Evolutionary conservation across 1,284 basidiomycete genomes (phyloP), one percentile per base, ranked within the genome.

Genomic region (Ustilago sp.): DNA sequence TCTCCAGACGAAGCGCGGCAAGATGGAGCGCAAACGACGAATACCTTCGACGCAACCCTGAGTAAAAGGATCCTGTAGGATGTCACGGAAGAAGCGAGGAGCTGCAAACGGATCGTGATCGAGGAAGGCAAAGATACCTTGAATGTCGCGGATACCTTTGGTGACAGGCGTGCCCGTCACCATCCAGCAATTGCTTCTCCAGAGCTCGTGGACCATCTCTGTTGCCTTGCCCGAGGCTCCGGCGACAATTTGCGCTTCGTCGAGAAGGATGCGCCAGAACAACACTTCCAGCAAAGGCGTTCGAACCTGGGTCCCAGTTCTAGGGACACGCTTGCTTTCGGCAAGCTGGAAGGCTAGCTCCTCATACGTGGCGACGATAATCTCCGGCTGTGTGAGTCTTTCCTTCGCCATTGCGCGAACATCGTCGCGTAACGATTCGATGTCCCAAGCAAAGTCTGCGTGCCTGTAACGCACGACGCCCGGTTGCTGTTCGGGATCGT

Each of bases 171-270:
- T 81, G 15, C 74, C 75, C 2, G 77, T 79, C 48, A 74, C 72
- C 67, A 81, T 66, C 79, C 79, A 81, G 67, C 77, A 72, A 34
- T 74, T 80, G 58, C 70, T 70, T 6, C 79, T 60, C 79, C 79
- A 81, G 0, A 81, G 71, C 41, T 72, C 74, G 50, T 74, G 70
- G 23, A 77, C 60, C 77, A 79, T 80, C 47, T 69, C 63, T 36
- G 70, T 74, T 3, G 79, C 74, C 35, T 75, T 67, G 59, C 63
- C 52, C 7, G 77, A 72, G 19, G 65, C 62, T 15, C 61, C 66
- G 9, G 77, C 73, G 13, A 79, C 73, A 23, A 81, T 64, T 57
- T 81, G 79, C 13, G 79, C 77, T 50, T 81, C 79, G 53, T 81
- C 79, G 39, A 79, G 57, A 7, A 79, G 63, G 39, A 81, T 71